A percentile compares a stretch with the other conserved stretches of the same genome.
These are phyloP conservation scores for Pleurozium schreberi DNA, from an alignment of 225 moss, liverwort and hornwort species.

Conservation along the genomic window DNA sequence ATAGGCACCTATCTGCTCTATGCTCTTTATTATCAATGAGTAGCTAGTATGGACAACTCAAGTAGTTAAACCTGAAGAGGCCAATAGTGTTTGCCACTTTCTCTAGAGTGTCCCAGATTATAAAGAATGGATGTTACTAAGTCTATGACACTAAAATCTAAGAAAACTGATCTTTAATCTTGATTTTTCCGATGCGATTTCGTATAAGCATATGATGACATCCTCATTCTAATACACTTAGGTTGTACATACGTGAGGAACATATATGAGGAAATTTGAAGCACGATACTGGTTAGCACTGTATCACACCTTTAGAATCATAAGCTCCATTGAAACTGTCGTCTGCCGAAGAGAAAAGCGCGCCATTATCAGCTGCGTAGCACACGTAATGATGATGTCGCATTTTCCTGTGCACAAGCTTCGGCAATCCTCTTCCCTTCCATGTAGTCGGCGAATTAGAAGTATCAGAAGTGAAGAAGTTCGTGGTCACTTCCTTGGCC, in stretches of 20 bases:
- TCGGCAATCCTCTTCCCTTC: constrained; percentile 24
- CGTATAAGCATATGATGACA: neutral
- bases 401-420: constrained; percentile 32
- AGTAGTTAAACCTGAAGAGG: neutral
- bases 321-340: constrained; percentile 40
- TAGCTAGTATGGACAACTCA: neutral
- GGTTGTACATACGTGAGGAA: neutral
- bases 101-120: neutral
- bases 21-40: neutral
- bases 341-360: constrained; percentile 32
- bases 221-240: neutral
- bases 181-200: neutral
- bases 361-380: constrained; percentile 50
- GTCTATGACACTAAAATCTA: neutral
- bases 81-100: neutral
- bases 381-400: constrained; percentile 20
- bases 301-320: constrained; percentile 32
- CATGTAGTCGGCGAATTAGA: constrained; percentile 31
- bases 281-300: neutral
- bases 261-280: neutral
- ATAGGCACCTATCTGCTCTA: neutral
- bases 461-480: constrained; percentile 5
- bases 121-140: neutral
- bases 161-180: neutral
- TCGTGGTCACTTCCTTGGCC: neutral